phyloP scores from a whole-genome alignment of 202 grass and related monocot species.

The Panicum hallii region DNA sequence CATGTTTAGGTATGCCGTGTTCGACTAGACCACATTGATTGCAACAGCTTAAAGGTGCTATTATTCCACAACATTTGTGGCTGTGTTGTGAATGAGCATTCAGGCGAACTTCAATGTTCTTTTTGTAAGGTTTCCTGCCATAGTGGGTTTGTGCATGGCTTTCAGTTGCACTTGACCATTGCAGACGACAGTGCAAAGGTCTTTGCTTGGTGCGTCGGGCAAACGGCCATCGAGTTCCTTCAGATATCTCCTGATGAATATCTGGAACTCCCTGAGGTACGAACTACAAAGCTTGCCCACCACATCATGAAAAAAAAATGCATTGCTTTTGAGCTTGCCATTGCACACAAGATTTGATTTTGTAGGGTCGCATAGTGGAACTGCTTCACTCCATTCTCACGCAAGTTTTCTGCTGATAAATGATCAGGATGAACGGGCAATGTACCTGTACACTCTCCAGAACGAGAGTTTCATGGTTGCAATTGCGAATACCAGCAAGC shows the following conservation, averaged over 20 bases:
- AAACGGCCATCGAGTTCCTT: conserved; percentile 86
- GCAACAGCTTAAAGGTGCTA: conserved; percentile 61
- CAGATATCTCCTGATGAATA: conserved; percentile 93
- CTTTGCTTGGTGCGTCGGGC: conserved; percentile 72
- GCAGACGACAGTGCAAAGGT: conserved; percentile 72
- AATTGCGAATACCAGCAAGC: conserved; percentile 71
- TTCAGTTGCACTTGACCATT: conserved; percentile 73
- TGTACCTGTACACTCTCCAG: conserved; percentile 88
- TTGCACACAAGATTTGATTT: neutral
- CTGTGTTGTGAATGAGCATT: conserved; percentile 51
- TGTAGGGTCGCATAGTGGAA: neutral
- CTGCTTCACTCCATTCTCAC: conserved; percentile 20
- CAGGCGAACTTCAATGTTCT: conserved; percentile 58
- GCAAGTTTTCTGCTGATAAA: conserved; percentile 36
- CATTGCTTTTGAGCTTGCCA: neutral
- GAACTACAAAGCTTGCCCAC: neutral
- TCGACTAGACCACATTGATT: conserved; percentile 59
- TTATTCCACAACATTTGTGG: conserved; percentile 77
- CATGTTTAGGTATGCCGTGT: conserved; percentile 70
- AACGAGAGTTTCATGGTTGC: conserved; percentile 74
- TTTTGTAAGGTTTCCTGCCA: conserved; percentile 71
- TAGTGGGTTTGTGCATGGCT: conserved; percentile 55
- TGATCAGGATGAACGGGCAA: conserved; percentile 79
- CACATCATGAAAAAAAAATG: neutral
- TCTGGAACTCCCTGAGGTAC: conserved; percentile 79